Percentiles rank a stretch among this genome's conserved stretches.
These are phyloP conservation scores for Ogataea minuta DNA, from an alignment of 805 yeast species.

Conservation along the genomic window DNA sequence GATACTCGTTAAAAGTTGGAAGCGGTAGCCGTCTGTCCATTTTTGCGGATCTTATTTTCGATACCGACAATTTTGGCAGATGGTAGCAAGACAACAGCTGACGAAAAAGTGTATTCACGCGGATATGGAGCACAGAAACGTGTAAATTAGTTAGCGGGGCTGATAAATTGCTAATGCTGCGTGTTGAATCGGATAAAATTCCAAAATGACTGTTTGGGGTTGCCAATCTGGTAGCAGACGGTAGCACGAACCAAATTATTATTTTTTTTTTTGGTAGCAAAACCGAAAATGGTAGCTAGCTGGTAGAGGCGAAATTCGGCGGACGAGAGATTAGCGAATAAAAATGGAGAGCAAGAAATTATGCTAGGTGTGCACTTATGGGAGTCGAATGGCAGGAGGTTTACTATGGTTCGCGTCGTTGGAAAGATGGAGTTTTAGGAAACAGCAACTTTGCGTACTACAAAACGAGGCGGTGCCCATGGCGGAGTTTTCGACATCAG, in stretches of 20 bases:
- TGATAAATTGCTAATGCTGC: neutral
- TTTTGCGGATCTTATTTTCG: neutral
- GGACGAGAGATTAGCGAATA: neutral
- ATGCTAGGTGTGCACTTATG: no score
- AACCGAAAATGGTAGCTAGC: slow-evolving; percentile 11
- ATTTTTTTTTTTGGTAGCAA: slow-evolving; percentile 14
- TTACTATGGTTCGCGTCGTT: no score
- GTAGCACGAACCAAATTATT: slow-evolving; percentile 11
- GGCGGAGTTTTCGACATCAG: no score
- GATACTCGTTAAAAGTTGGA: slow-evolving; percentile 5
- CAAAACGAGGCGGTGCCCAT: no score
- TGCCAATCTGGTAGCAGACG: slow-evolving; percentile 14
- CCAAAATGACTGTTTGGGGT: slow-evolving; percentile 1
- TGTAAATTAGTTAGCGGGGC: no score
- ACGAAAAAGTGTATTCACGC: neutral
- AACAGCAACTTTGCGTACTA: no score
- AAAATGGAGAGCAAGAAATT: neutral
- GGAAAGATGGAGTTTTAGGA: no score
- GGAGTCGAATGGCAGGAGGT: no score
- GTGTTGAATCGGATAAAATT: neutral
- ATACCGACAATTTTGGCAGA: slow-evolving; percentile 4
- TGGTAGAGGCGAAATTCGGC: neutral
- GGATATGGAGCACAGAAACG: no score
- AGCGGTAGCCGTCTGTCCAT: slow-evolving; percentile 10
- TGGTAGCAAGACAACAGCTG: slow-evolving; percentile 7